Evolutionary conservation across 805 yeast species (phyloP), one percentile per base, ranked within the genome.

Genomic region (Zygosaccharomyces kombuchaensis): DNA sequence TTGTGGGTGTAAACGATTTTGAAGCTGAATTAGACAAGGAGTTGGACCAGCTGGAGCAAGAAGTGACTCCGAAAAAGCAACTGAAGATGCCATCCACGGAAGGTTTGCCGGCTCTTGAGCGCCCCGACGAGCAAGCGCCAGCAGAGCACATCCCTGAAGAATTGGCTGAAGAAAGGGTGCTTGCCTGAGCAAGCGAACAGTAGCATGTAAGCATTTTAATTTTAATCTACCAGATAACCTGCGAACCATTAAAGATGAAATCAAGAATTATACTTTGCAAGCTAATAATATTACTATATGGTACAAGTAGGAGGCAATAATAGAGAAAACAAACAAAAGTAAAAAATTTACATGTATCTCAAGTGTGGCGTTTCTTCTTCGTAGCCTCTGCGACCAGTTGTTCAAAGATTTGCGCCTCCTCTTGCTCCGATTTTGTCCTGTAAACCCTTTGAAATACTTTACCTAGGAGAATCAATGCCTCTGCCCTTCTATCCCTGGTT

Each of bases 401-500:
- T 66, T 86, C 95, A 58, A 85, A 86, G 7, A 86, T 74, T 52
- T 84, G 78, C 2, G 87, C 87, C 54, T 84, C 93, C 57, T 79
- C 85, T 46, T 78, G 87, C 58, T 84, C 90, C 29, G 72, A 80
- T 48, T 80, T 78, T 6, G 84, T 76, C 63, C 95, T 73, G 40
- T 75, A 71, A 0, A 82, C 76, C 23, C 70, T 67, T 17, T 69
- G 66, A 65, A 86, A 86, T 12, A 82, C 82, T 19, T 71, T 74
- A 4, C 91, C 93, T 49, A 86, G 69, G 13, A 80, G 52, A 26
- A 75, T 66, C 58, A 86, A 64, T 2, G 80, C 76, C 52, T 77
- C 80, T 5, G 93, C 93, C 53, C 91, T 70, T 45, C 76, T 75
- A 6, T 76, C 60, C 41, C 82, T 63, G 8, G 70, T 75, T 7